A percentile compares a stretch with the other conserved stretches of the same genome.
Conservation (phyloP, 73 alveolate species). For the Tetrahymena malaccensis region DNA sequence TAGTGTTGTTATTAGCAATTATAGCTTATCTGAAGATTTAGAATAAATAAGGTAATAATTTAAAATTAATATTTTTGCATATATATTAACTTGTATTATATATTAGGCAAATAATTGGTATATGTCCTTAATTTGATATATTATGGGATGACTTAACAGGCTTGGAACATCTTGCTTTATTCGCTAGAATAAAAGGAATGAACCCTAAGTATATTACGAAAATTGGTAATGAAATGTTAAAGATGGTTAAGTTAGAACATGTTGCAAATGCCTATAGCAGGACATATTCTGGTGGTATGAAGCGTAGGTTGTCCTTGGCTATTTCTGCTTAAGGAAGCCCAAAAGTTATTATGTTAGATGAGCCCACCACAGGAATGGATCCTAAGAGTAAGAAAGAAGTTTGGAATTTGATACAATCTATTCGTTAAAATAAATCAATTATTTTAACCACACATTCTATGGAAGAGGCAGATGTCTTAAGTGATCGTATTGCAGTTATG, state of each 20-base stretch:
- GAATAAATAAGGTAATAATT: not conserved
- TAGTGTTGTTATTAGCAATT: not conserved
- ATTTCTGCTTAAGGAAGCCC: conserved; percentile 86
- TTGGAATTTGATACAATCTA: conserved; percentile 80
- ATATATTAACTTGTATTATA: too few species aligned
- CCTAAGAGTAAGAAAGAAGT: conserved; percentile 93
- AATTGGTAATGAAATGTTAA: conserved; percentile 33
- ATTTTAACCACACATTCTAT: conserved; percentile 95
- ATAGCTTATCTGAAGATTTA: not conserved
- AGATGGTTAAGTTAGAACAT: conserved; percentile 55
- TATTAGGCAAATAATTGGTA: conserved; percentile 60
- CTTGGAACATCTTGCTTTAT: conserved; percentile 85
- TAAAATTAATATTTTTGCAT: too few species aligned
- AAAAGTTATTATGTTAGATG: conserved; percentile 88
- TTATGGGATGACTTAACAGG: conserved; percentile 88
- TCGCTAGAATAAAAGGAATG: conserved; percentile 89
- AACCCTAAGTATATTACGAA: not conserved
- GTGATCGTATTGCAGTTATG: conserved; percentile 89
- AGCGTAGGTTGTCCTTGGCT: conserved; percentile 92
- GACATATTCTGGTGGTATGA: conserved; percentile 92
- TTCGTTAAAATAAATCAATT: conserved; percentile 77
- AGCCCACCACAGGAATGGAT: conserved; percentile 99
- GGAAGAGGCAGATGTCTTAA: conserved; percentile 98
- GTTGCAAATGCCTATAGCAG: conserved; percentile 50
- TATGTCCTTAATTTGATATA: conserved; percentile 96